Evolutionary conservation across 495 filamentous ascomycete species (phyloP), one percentile per base, ranked within the genome.

Genomic region (Neurospora africana): DNA sequence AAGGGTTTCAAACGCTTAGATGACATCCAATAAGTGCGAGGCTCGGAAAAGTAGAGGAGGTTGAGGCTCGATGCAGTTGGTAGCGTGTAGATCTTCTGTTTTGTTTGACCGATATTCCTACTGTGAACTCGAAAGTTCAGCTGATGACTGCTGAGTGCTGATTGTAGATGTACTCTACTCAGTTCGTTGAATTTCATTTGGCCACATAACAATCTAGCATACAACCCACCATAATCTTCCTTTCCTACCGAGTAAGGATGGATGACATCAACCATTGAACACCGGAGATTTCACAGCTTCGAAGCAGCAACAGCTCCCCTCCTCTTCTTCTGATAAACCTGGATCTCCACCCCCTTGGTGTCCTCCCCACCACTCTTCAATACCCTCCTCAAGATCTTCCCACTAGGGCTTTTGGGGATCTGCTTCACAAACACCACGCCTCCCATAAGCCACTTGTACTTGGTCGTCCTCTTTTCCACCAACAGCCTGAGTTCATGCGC

Each of bases 331-430:
- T 73, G 58, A 38, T 79, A 79, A 72, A 80, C 21, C 74, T 70
- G 68, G 36, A 80, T 72, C 72, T 78, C 76, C 1, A 77, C 30
- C 10, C 76, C 76, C 73, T 61, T 30, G 0, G 72, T 74, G 27
- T 68, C 74, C 27, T 72, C 43, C 1, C 75, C 79, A 8, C 73
- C 74, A 33, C 68, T 71, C 73, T 77, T 78, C 71, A 92, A 78
- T 72, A 89, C 77, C 71, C 87, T 80, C 72, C 89, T 84, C 75
- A 91, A 78, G 21, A 92, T 92, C 83, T 91, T 91, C 19, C 89
- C 89, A 73, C 85, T 89, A 0, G 89, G 85, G 75, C 86, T 89
- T 81, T 91, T 91, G n/a, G 90, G 90, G 61, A 91, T 87, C 71
- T 83, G 85, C 21, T 85, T 78, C 7, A 90, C 75, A 78, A 91